phyloP scores from a whole-genome alignment of 1,284 basidiomycete genomes.

The Butyriboletus appendiculatus region DNA sequence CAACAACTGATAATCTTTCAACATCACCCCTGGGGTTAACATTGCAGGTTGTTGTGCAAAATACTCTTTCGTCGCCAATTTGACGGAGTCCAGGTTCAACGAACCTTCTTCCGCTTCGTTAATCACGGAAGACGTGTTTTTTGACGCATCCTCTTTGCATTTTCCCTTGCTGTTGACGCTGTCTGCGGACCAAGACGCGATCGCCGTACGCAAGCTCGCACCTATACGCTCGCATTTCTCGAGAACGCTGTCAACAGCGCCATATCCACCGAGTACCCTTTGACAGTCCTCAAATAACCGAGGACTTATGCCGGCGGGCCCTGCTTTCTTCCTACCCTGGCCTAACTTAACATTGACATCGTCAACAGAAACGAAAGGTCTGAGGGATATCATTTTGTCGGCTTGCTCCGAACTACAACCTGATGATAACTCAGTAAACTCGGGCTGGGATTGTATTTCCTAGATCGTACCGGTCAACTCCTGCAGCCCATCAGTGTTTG shows the following conservation, averaged over 20 bases:
- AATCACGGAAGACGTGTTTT: constrained; percentile 27
- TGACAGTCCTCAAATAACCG: constrained; percentile 91
- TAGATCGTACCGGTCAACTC: constrained; percentile 80
- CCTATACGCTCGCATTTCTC: constrained; percentile 90
- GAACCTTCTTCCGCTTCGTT: constrained; percentile 61
- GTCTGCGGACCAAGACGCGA: constrained; percentile 74
- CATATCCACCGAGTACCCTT: constrained; percentile 88
- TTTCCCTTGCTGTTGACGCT: constrained; percentile 45
- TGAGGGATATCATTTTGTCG: constrained; percentile 72
- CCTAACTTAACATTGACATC: constrained; percentile 80
- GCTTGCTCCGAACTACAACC: constrained; percentile 88
- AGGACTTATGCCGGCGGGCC: constrained; percentile 80
- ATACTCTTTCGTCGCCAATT: constrained; percentile 54
- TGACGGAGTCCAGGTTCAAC: constrained; percentile 54
- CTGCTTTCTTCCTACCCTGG: constrained; percentile 81
- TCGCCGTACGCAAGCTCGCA: constrained; percentile 60
- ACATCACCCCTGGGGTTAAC: constrained; percentile 67
- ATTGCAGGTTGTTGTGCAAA: constrained; percentile 76
- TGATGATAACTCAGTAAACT: constrained; percentile 35
- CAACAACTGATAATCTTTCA: constrained; percentile 97
- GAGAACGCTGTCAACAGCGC: constrained; percentile 88
- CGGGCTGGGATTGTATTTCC: neutral
- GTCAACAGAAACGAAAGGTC: constrained; percentile 81
- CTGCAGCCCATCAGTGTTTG: constrained; percentile 72
- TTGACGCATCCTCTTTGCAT: constrained; percentile 29